These are phyloP conservation scores for Alternaria solani DNA, from an alignment of 2,329 filamentous ascomycete genomes.

Conservation along the genomic window DNA sequence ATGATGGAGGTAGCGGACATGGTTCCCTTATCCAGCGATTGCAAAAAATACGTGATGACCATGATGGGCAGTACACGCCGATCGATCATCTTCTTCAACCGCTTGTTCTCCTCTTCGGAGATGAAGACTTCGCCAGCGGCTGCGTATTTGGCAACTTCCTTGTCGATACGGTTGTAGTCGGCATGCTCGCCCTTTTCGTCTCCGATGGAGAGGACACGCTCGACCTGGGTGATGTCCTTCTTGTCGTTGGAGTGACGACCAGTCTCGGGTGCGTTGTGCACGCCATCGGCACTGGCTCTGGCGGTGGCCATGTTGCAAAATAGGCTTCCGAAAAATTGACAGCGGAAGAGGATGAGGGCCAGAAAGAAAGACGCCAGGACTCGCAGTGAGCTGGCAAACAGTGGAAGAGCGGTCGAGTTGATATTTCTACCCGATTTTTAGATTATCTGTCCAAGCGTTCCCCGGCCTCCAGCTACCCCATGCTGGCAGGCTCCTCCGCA, in stretches of 20 bases:
- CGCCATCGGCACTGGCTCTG: slow-evolving; percentile 27
- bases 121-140: slow-evolving; percentile 64
- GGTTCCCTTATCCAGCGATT: slow-evolving; percentile 71
- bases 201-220: slow-evolving; percentile 57
- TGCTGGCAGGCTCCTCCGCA: slow-evolving; percentile 32
- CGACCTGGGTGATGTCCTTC: slow-evolving; percentile 56
- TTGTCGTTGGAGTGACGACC: slow-evolving; percentile 29
- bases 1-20: slow-evolving; percentile 70
- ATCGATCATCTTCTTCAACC: slow-evolving; percentile 72
- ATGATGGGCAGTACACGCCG: slow-evolving; percentile 73
- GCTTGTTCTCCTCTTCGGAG: slow-evolving; percentile 65
- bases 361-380: slow-evolving; percentile 22
- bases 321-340: slow-evolving; percentile 16
- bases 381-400: slow-evolving; percentile 24
- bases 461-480: slow-evolving; percentile 29
- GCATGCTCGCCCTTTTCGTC: slow-evolving; percentile 61
- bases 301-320: slow-evolving; percentile 31
- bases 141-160: slow-evolving; percentile 75
- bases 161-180: slow-evolving; percentile 69
- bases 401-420: slow-evolving; percentile 21
- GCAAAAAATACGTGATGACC: slow-evolving; percentile 77
- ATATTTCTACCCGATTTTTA: slow-evolving; percentile 36
- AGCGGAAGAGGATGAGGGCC: slow-evolving; percentile 19
- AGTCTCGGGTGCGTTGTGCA: slow-evolving; percentile 26
- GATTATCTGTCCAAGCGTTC: slow-evolving; percentile 29